A percentile compares a stretch with the other conserved stretches of the same genome.
Conservation (phyloP, 2,329 filamentous ascomycete genomes). For the Ambrosiella cleistominuta region DNA sequence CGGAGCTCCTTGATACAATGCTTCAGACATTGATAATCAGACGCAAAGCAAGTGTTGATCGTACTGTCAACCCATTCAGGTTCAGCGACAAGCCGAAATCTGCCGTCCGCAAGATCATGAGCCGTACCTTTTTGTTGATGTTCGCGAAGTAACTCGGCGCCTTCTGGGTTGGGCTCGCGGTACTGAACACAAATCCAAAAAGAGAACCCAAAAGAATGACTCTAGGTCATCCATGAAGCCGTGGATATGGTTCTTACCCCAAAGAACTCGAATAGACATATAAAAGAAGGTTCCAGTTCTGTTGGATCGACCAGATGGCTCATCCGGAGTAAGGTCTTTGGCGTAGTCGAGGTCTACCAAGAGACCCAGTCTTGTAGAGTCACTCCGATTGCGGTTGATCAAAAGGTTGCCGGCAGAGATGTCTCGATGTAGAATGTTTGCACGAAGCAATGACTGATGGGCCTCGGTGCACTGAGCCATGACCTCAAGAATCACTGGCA, state of each 20-base stretch:
- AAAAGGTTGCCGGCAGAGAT: not conserved
- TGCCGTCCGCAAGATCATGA: too few relatives aligned
- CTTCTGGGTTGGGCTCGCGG: too few relatives aligned
- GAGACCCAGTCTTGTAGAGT: not conserved
- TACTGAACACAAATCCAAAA: not conserved
- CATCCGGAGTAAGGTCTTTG: not conserved
- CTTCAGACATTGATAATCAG: too few relatives aligned
- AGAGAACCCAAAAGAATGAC: slow-evolving; percentile 4
- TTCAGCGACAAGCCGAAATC: too few relatives aligned
- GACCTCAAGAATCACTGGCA: not conserved
- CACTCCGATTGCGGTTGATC: not conserved
- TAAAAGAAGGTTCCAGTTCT: not conserved
- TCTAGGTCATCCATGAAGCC: not conserved
- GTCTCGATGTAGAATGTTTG: not conserved
- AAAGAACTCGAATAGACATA: not conserved
- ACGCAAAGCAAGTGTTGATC: too few relatives aligned
- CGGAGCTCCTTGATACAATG: too few relatives aligned
- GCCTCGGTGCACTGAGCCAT: not conserved
- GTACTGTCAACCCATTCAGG: too few relatives aligned
- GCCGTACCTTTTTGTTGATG: too few relatives aligned
- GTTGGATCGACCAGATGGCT: not conserved
- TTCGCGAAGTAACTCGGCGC: too few relatives aligned
- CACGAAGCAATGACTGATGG: not conserved
- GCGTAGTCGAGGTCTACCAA: slow-evolving; percentile 1
- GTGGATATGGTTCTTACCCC: not conserved